Evolutionary conservation across 2,329 filamentous ascomycete genomes (phyloP), one percentile per base, ranked within the genome.

Genomic region (Cladosporium sp.): DNA sequence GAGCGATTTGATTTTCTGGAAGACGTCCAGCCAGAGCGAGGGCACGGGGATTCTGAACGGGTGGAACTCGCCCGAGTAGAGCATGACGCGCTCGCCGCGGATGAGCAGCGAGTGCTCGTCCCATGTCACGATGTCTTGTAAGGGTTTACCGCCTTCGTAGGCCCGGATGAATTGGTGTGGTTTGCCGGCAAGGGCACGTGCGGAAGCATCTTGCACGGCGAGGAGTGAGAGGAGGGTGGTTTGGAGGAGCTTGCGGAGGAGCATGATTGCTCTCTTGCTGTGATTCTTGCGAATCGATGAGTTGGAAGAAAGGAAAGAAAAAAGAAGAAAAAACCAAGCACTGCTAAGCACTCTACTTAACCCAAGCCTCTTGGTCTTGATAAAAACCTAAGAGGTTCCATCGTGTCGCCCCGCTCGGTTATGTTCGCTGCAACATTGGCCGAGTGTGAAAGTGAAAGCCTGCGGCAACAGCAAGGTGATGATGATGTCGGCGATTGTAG

Each of bases 1-100:
- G 1, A 90, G 70, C 0, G 87, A 84, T 67, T 86, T 90, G 66
- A 92, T 82, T 69, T 95, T 95, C 61, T 93, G 84, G 59, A 95
- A 85, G 2, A 92, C 64, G 57, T 92, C 88, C 7, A 87, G 73
- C 73, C 84, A 84, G 4, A 86, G 71, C 42, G 73, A 72, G 2
- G 80, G 76, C 1, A 85, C 82, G 1, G 83, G 82, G 1, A 85
- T 68, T 58, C 80, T 72, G 64, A 77, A 90, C 0, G 86, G 85
- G 62, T 91, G 86, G 3, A 89, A 78, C 63, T 91, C 87, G 34
- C 83, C 87, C 37, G 80, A 84, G 65, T 85, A 89, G 30, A 91
- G 75, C 63, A 88, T 81, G 39, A 87, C 71, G 8, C 86, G 78
- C 61, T 89, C 80, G 8, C 86, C 86, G 54, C 79, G 74, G 53